Conservation (phyloP, 257 asterid species). For the Mentha longifolia region DNA sequence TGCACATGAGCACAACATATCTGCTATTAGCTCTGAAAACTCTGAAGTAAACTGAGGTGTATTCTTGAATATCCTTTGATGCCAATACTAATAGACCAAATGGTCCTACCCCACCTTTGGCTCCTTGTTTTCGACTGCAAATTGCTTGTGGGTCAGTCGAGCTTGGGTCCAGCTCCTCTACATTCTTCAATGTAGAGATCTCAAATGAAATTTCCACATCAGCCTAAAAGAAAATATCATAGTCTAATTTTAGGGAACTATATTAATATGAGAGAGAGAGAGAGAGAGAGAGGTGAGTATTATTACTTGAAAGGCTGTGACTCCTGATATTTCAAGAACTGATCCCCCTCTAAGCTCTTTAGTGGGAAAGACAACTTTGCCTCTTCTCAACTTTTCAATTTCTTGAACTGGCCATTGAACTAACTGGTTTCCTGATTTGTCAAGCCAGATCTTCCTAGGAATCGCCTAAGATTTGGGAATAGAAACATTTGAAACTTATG, state of each 20-base stretch:
- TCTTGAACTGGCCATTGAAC: conserved; percentile 39
- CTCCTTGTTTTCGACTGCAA: conserved; percentile 19
- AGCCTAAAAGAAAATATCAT: conserved; percentile 19
- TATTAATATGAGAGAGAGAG: background rate
- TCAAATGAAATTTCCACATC: conserved; percentile 38
- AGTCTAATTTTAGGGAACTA: background rate
- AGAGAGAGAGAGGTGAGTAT: background rate
- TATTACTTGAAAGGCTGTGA: conserved; percentile 35
- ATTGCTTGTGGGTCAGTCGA: conserved; percentile 28
- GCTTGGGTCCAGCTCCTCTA: conserved; percentile 32
- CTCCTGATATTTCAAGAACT: conserved; percentile 29
- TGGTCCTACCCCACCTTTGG: conserved; percentile 26
- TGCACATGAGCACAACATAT: conserved; percentile 37
- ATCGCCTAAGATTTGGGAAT: conserved; percentile 19
- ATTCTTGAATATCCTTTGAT: conserved; percentile 37
- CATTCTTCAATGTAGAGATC: conserved; percentile 22
- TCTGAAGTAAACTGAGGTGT: conserved; percentile 35
- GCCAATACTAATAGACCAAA: conserved; percentile 36
- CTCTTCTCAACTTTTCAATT: conserved; percentile 30
- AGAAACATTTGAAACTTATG: background rate
- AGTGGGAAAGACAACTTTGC: conserved; percentile 6
- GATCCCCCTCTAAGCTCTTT: conserved; percentile 30
- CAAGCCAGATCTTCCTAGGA: conserved; percentile 36
- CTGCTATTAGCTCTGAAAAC: conserved; percentile 25
- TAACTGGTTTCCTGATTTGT: conserved; percentile 30